Conservation (phyloP, 2,329 filamentous ascomycete species). For the Colletotrichum chlorophyti region DNA sequence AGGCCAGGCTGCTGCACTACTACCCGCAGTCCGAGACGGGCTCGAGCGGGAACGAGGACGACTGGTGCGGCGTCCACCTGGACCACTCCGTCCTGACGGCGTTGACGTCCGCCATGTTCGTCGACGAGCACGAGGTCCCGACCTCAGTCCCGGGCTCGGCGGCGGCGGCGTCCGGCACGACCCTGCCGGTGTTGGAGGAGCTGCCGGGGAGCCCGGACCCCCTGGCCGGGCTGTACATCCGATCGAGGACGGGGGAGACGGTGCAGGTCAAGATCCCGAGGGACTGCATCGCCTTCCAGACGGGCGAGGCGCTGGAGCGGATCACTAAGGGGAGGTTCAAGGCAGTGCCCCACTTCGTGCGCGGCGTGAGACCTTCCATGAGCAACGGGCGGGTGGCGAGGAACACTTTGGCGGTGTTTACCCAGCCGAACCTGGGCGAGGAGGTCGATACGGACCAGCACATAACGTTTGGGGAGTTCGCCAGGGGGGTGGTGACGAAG, state of each 20-base stretch:
- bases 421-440: slow-evolving; percentile 89
- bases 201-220: slow-evolving; percentile 80
- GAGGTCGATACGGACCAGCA: slow-evolving; percentile 73
- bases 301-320: slow-evolving; percentile 86
- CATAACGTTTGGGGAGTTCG: slow-evolving; percentile 80
- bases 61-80: slow-evolving; percentile 73
- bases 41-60: slow-evolving; percentile 36
- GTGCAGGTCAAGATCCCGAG: slow-evolving; percentile 90
- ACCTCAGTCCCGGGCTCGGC: slow-evolving; percentile 39
- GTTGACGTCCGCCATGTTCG: slow-evolving; percentile 93
- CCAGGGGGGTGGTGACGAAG: slow-evolving; percentile 64
- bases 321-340: slow-evolving; percentile 90
- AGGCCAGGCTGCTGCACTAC: slow-evolving; percentile 91
- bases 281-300: slow-evolving; percentile 94
- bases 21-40: slow-evolving; percentile 65
- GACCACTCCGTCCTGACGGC: slow-evolving; percentile 95
- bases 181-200: slow-evolving; percentile 67
- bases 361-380: slow-evolving; percentile 68
- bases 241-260: slow-evolving; percentile 78
- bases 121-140: slow-evolving; percentile 71
- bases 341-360: slow-evolving; percentile 94
- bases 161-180: slow-evolving; percentile 27
- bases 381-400: slow-evolving; percentile 65
- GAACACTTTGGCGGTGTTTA: slow-evolving; percentile 96
- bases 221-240: slow-evolving; percentile 89